Conservation (phyloP, 441 rosid genomes). For the Mallotus japonicus region DNA sequence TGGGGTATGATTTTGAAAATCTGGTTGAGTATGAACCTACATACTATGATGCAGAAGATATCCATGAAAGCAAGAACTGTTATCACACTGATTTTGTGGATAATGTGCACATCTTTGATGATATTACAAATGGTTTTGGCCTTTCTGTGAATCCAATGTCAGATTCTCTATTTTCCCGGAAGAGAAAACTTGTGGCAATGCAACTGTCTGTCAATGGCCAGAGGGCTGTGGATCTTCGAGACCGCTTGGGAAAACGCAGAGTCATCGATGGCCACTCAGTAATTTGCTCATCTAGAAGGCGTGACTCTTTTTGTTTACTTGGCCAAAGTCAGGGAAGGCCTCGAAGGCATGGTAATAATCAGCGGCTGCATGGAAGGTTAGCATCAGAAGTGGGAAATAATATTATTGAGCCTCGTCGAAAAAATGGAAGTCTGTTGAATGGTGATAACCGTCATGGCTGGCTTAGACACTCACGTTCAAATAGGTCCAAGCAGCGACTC, state of each 20-base stretch:
- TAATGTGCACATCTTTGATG: slow-evolving; percentile 26
- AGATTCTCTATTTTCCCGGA: slow-evolving; percentile 28
- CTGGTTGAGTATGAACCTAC: slow-evolving; percentile 31
- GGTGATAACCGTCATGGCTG: slow-evolving; percentile 23
- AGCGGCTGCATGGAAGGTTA: slow-evolving; percentile 29
- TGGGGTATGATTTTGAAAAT: slow-evolving; percentile 40
- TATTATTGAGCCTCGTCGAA: slow-evolving; percentile 24
- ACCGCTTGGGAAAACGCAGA: slow-evolving; percentile 33
- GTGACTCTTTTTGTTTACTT: slow-evolving; percentile 22
- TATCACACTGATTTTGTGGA: slow-evolving; percentile 28
- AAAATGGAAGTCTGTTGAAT: slow-evolving; percentile 24
- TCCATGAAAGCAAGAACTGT: slow-evolving; percentile 22
- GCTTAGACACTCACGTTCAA: slow-evolving; percentile 24
- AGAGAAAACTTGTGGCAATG: slow-evolving; percentile 35
- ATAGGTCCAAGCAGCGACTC: slow-evolving; percentile 23
- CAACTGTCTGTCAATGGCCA: slow-evolving; percentile 24
- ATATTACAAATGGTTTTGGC: slow-evolving; percentile 22
- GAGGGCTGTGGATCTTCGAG: slow-evolving; percentile 40
- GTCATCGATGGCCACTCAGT: slow-evolving; percentile 27
- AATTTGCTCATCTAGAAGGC: slow-evolving; percentile 31
- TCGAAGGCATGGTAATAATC: slow-evolving; percentile 11
- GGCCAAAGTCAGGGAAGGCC: slow-evolving; percentile 24
- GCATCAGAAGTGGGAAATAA: slow-evolving; percentile 32
- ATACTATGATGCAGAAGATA: slow-evolving; percentile 27
- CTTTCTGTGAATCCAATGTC: slow-evolving; percentile 26